A percentile compares a stretch with the other conserved stretches of the same genome.
phyloP scores from a whole-genome alignment of 2,329 filamentous ascomycete genomes.

The Fusarium dimerum region DNA sequence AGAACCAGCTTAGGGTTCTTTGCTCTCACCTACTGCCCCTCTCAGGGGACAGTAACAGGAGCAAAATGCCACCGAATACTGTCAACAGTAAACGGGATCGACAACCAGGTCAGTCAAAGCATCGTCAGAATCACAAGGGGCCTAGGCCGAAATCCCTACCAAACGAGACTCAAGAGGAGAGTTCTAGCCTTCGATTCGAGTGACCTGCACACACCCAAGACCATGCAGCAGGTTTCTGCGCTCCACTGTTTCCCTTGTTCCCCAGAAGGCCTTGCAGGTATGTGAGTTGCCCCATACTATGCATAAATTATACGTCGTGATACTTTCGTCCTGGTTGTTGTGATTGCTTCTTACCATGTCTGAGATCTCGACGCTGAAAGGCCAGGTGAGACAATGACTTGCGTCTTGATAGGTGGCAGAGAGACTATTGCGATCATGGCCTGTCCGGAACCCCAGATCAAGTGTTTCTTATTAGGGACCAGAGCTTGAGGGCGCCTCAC shows the following conservation, averaged over 20 bases:
- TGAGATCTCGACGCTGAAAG: too few species aligned
- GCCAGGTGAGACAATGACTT: too few species aligned
- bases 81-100: neutral
- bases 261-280: conserved; percentile 22
- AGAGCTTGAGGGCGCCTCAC: neutral
- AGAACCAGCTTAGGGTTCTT: neutral
- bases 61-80: too few species aligned
- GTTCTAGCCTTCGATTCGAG: neutral
- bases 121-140: neutral
- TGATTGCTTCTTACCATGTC: too few species aligned
- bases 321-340: neutral
- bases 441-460: too few species aligned
- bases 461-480: too few species aligned
- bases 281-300: conserved; percentile 12
- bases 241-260: conserved; percentile 24
- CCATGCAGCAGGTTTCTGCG: conserved; percentile 17
- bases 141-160: neutral
- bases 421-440: too few species aligned
- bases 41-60: too few species aligned
- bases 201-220: neutral
- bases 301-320: neutral
- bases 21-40: neutral
- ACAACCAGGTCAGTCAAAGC: neutral
- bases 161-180: too few species aligned
- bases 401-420: too few species aligned